Percentiles rank a stretch among this genome's conserved stretches.
Conservation (phyloP, 345 rosid species). For the Populus davidiana region DNA sequence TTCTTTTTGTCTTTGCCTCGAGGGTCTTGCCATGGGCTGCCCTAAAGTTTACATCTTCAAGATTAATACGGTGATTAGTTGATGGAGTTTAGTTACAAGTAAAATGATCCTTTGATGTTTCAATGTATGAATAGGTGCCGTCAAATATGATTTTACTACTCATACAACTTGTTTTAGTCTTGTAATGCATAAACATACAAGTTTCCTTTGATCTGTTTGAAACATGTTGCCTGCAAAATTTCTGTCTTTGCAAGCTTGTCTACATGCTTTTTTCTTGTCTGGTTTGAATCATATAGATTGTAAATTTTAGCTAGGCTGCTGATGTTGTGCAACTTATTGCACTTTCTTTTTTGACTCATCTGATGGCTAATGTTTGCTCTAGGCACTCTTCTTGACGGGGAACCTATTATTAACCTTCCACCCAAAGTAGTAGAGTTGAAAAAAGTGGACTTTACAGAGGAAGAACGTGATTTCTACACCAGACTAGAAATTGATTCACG, state of each 20-base stretch:
- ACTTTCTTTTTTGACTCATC: conserved; percentile 5
- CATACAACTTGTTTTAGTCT: not conserved
- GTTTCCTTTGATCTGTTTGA: not conserved
- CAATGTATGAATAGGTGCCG: not conserved
- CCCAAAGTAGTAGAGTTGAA: conserved; percentile 69
- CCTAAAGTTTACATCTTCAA: not conserved
- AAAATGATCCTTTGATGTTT: not conserved
- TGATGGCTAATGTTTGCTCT: conserved; percentile 18
- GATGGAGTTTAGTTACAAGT: not conserved
- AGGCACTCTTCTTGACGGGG: conserved; percentile 85
- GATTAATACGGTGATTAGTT: not conserved
- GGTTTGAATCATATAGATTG: not conserved
- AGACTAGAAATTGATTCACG: conserved; percentile 80
- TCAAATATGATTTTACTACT: not conserved
- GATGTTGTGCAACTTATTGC: conserved; percentile 10
- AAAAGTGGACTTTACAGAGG: conserved; percentile 76
- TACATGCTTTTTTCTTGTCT: not conserved
- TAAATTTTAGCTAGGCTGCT: conserved; percentile 14
- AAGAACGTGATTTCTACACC: conserved; percentile 84
- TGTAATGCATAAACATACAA: not conserved
- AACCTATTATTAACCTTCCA: conserved; percentile 78
- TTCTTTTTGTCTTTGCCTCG: not conserved
- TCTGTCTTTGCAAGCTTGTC: not conserved
- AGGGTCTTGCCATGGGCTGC: not conserved
- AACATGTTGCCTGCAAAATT: not conserved